phyloP scores from a whole-genome alignment of 2,329 filamentous ascomycete species.

The Sodiomyces alkalinus region DNA sequence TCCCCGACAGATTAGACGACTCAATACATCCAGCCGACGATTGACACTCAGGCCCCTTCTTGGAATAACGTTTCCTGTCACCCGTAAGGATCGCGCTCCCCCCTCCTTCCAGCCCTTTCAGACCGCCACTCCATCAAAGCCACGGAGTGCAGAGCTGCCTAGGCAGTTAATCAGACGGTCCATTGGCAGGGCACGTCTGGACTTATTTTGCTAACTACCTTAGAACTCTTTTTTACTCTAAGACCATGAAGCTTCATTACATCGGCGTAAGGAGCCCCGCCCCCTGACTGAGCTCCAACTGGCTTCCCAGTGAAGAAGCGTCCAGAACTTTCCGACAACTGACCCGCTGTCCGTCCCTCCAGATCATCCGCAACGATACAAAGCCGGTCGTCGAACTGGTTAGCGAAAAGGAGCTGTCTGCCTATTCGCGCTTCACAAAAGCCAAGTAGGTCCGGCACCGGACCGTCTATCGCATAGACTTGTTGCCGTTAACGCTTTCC shows the following conservation, averaged over 20 bases:
- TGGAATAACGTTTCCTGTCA: too few species aligned
- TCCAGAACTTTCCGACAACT: constrained; percentile 1
- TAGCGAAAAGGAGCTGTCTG: constrained; percentile 61
- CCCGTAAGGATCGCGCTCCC: too few species aligned
- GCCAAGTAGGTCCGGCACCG: constrained; percentile 35
- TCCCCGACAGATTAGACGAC: too few species aligned
- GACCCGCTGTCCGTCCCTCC: constrained; percentile 2
- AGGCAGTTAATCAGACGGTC: too few species aligned
- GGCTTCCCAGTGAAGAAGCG: background rate
- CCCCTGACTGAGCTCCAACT: constrained; percentile 9
- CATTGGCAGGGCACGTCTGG: too few species aligned
- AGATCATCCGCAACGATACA: constrained; percentile 71
- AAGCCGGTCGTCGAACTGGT: constrained; percentile 65
- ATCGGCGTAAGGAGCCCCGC: constrained; percentile 55
- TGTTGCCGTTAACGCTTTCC: constrained; percentile 2
- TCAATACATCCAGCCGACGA: too few species aligned
- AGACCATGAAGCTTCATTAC: constrained; percentile 71
- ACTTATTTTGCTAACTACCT: too few species aligned
- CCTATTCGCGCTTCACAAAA: constrained; percentile 68
- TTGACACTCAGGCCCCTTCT: too few species aligned
- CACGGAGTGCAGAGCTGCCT: too few species aligned
- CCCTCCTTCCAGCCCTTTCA: too few species aligned
- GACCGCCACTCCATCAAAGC: too few species aligned
- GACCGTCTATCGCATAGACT: constrained; percentile 5
- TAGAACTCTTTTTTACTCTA: too few species aligned